These are phyloP conservation scores for Colletotrichum tropicale DNA, from an alignment of 2,329 filamentous ascomycete species.

Conservation along the genomic window DNA sequence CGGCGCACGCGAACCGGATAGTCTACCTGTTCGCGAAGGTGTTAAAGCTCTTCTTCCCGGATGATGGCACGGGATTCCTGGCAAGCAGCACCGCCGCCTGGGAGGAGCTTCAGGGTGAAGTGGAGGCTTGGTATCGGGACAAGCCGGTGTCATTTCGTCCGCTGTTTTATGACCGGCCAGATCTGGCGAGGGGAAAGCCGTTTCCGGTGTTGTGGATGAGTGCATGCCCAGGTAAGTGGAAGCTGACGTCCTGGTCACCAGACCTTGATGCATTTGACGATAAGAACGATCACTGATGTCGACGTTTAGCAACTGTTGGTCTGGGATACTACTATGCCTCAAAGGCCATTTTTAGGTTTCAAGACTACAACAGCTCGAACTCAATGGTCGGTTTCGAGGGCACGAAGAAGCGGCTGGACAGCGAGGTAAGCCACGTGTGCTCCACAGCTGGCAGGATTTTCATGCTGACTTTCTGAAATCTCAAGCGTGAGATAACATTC, in stretches of 20 bases:
- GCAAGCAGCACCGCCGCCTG: background rate
- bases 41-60: conserved; percentile 26
- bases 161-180: conserved; percentile 31
- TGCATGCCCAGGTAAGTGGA: conserved; percentile 32
- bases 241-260: background rate
- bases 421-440: background rate
- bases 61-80: background rate
- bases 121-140: conserved; percentile 32
- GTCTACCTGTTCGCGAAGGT: conserved; percentile 24
- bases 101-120: background rate
- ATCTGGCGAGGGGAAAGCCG: conserved; percentile 25
- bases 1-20: conserved; percentile 22
- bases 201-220: conserved; percentile 41
- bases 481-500: background rate
- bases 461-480: background rate
- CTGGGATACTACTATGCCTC: conserved; percentile 40
- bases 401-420: background rate
- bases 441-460: accelerated
- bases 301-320: conserved; percentile 31
- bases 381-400: conserved; percentile 3
- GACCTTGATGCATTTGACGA: accelerated
- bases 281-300: background rate
- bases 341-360: conserved; percentile 20
- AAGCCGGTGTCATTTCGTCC: conserved; percentile 36
- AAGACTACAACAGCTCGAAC: conserved; percentile 9